phyloP scores from a whole-genome alignment of 2,329 filamentous ascomycete genomes.

The Diaporthe citrichinensis region DNA sequence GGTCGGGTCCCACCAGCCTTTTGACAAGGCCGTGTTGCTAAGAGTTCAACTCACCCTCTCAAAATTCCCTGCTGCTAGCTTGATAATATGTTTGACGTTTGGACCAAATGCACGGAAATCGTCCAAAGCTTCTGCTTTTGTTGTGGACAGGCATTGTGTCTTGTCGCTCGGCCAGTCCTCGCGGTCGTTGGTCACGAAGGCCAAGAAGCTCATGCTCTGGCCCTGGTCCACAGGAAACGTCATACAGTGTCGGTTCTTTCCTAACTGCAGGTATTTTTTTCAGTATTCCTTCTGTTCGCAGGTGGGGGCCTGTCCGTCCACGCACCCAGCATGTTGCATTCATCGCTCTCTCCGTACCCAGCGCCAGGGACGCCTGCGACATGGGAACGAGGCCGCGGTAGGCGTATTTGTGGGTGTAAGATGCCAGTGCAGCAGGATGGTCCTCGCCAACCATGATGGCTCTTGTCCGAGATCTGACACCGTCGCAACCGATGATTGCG shows the following conservation, averaged over 20 bases:
- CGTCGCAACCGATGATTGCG: slow-evolving; percentile 69
- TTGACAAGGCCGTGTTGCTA: neutral
- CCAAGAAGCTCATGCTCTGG: slow-evolving; percentile 66
- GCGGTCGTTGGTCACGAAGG: slow-evolving; percentile 51
- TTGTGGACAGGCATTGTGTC: slow-evolving; percentile 46
- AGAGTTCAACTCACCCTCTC: slow-evolving; percentile 46
- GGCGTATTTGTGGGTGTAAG: slow-evolving; percentile 69
- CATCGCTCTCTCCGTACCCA: slow-evolving; percentile 58
- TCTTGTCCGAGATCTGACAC: slow-evolving; percentile 70
- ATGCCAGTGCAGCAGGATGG: slow-evolving; percentile 56
- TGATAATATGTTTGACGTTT: slow-evolving; percentile 50
- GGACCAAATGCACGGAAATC: slow-evolving; percentile 54
- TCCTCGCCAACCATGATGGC: slow-evolving; percentile 63
- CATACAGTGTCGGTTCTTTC: slow-evolving; percentile 69
- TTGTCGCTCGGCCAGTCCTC: slow-evolving; percentile 49
- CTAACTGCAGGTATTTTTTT: slow-evolving; percentile 52
- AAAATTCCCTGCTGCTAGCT: slow-evolving; percentile 48
- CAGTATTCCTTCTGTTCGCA: neutral
- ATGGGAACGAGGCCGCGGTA: slow-evolving; percentile 67
- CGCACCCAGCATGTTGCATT: slow-evolving; percentile 48
- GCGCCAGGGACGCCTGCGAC: slow-evolving; percentile 62
- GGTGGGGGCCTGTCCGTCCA: neutral
- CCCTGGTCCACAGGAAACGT: slow-evolving; percentile 73
- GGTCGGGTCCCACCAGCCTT: neutral
- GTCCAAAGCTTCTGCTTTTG: slow-evolving; percentile 50